Percentiles rank a stretch among this genome's conserved stretches.
Evolutionary conservation across 805 yeast genomes (phyloP).

Genomic region (Blastobotrys parvus): DNA sequence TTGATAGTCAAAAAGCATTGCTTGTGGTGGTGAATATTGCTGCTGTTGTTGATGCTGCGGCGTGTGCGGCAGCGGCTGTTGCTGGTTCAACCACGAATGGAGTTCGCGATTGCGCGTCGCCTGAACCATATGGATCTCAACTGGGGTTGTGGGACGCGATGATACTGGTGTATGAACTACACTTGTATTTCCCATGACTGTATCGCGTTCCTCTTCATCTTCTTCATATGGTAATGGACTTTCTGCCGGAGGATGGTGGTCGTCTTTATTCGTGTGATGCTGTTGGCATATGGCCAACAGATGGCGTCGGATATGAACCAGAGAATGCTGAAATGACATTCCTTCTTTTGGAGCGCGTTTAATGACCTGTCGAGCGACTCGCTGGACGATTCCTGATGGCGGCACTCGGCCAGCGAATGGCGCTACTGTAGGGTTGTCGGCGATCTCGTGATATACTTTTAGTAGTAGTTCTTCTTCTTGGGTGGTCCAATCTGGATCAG

Average conservation of each 20-base stretch:
- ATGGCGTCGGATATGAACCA: slow-evolving; percentile 26
- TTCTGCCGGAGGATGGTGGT: neutral
- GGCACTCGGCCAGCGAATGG: slow-evolving; percentile 61
- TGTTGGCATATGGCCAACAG: slow-evolving; percentile 20
- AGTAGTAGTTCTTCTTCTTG: slow-evolving; percentile 36
- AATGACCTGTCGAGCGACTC: slow-evolving; percentile 49
- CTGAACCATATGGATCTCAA: neutral
- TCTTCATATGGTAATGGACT: neutral
- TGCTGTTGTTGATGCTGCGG: slow-evolving; percentile 3
- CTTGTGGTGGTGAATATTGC: too few relatives aligned
- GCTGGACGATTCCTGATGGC: slow-evolving; percentile 57
- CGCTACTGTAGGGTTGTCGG: slow-evolving; percentile 52
- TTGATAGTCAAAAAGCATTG: neutral
- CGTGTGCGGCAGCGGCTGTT: slow-evolving; percentile 2
- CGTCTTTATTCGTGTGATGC: neutral
- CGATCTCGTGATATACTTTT: slow-evolving; percentile 40
- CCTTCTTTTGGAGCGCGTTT: slow-evolving; percentile 24
- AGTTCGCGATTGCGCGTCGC: neutral
- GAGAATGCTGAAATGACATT: slow-evolving; percentile 24
- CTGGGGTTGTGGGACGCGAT: neutral
- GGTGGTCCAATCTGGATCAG: slow-evolving; percentile 21
- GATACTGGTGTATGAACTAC: neutral
- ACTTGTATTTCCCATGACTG: too few relatives aligned
- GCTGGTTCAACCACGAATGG: neutral
- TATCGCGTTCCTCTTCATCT: neutral